A percentile compares a stretch with the other conserved stretches of the same genome.
These are phyloP conservation scores for Penicillium sp. DNA, from an alignment of 2,329 filamentous ascomycete species.

Conservation along the genomic window DNA sequence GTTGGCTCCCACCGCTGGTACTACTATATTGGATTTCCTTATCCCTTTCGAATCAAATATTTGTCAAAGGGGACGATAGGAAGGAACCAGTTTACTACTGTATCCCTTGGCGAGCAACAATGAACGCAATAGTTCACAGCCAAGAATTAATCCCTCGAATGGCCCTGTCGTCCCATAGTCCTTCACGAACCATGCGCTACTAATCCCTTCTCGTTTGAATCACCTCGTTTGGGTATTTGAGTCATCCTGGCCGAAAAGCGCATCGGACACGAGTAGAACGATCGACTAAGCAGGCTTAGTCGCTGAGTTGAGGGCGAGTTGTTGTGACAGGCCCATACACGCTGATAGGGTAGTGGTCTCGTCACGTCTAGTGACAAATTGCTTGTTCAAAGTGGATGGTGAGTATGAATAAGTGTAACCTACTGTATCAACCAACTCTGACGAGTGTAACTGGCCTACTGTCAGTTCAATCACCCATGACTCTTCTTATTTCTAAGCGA, in stretches of 20 bases:
- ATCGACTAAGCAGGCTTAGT: background rate
- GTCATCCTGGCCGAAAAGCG: background rate
- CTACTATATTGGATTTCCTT: background rate
- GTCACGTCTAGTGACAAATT: background rate
- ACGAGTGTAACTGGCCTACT: background rate
- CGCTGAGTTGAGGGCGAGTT: background rate
- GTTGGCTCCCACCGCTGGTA: background rate
- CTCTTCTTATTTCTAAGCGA: too few species aligned
- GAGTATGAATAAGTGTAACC: background rate
- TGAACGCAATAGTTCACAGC: background rate
- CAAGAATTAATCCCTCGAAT: background rate
- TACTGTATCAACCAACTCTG: background rate
- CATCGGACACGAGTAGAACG: background rate
- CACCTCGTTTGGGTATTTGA: background rate
- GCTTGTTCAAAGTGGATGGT: background rate
- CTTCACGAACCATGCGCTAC: background rate
- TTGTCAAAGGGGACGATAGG: background rate
- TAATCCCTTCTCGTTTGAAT: background rate
- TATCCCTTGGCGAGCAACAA: background rate
- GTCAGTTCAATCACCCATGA: too few species aligned
- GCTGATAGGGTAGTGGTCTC: too few species aligned
- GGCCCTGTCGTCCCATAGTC: background rate
- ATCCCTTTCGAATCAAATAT: constrained; percentile 7
- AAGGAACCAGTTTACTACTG: background rate
- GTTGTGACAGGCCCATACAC: too few species aligned